These are phyloP conservation scores for Aspergillus leporis DNA, from an alignment of 495 filamentous ascomycete genomes.

Conservation along the genomic window DNA sequence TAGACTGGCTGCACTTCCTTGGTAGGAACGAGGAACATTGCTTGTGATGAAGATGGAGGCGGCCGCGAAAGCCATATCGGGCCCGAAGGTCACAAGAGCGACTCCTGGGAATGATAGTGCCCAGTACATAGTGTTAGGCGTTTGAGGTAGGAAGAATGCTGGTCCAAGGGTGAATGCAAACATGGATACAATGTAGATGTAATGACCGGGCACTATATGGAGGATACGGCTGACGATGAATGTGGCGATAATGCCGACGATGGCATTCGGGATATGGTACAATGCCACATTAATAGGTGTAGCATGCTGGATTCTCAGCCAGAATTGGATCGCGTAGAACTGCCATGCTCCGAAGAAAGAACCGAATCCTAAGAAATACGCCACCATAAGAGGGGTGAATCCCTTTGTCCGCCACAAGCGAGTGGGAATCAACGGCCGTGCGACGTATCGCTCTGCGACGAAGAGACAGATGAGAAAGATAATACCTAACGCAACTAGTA, in stretches of 20 bases:
- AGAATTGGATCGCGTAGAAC: slow-evolving; percentile 54
- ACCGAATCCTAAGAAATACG: slow-evolving; percentile 52
- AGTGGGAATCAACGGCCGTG: slow-evolving; percentile 31
- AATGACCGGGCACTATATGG: slow-evolving; percentile 48
- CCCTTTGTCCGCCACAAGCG: slow-evolving; percentile 40
- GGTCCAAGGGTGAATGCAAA: slow-evolving; percentile 34
- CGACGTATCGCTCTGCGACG: slow-evolving; percentile 27
- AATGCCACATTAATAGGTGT: slow-evolving; percentile 40
- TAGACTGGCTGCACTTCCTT: slow-evolving; percentile 36
- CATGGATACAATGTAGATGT: slow-evolving; percentile 44
- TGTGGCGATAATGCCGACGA: slow-evolving; percentile 45
- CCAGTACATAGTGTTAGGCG: slow-evolving; percentile 31
- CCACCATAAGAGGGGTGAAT: slow-evolving; percentile 48
- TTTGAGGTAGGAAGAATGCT: slow-evolving; percentile 37
- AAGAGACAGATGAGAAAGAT: slow-evolving; percentile 29
- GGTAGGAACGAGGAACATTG: slow-evolving; percentile 34
- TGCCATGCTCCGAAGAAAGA: slow-evolving; percentile 50
- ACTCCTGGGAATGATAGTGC: slow-evolving; percentile 31
- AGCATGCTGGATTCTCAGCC: slow-evolving; percentile 44
- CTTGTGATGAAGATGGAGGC: slow-evolving; percentile 39
- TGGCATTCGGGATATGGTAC: slow-evolving; percentile 33
- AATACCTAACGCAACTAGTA: slow-evolving; percentile 25
- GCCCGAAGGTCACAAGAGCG: slow-evolving; percentile 34
- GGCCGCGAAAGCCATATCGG: slow-evolving; percentile 35
- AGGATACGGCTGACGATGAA: slow-evolving; percentile 48